These are phyloP conservation scores for Polytrichum formosum DNA, from an alignment of 225 moss, liverwort and hornwort genomes.

Conservation along the genomic window DNA sequence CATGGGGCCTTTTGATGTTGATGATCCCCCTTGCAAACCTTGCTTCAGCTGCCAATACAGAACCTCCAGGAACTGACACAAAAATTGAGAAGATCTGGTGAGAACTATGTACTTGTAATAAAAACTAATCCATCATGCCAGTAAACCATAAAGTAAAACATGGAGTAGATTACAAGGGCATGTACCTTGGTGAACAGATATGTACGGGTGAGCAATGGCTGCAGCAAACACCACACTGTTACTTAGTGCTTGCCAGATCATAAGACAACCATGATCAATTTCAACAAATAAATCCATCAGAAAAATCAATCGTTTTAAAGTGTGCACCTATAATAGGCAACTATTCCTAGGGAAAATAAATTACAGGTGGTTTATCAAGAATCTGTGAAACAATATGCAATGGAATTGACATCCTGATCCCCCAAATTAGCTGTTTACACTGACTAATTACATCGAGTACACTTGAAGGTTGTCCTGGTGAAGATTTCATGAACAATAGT, in stretches of 20 bases:
- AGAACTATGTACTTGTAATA: not conserved
- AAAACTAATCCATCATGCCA: not conserved
- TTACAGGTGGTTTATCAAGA: no score
- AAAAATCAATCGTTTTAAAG: no score
- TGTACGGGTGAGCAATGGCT: constrained; percentile 81
- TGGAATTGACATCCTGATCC: no score
- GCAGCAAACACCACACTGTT: constrained; percentile 19
- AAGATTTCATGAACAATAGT: no score
- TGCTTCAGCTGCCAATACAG: constrained; percentile 85
- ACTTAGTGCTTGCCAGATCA: not conserved
- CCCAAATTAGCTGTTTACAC: no score
- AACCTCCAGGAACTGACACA: constrained; percentile 70
- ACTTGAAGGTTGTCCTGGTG: no score
- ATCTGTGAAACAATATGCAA: no score
- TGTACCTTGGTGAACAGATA: constrained; percentile 74
- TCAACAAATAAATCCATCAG: no score
- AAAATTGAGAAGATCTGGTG: not conserved
- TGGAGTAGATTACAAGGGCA: constrained; percentile 4
- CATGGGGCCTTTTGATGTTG: constrained; percentile 32
- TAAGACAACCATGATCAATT: no score
- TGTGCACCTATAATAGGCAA: no score
- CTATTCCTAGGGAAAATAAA: no score
- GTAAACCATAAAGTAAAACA: not conserved
- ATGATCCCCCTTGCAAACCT: constrained; percentile 46
- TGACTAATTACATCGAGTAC: no score